These are phyloP conservation scores for Dictyostelium intermedium DNA, from an alignment of 78 protist species.

Conservation along the genomic window DNA sequence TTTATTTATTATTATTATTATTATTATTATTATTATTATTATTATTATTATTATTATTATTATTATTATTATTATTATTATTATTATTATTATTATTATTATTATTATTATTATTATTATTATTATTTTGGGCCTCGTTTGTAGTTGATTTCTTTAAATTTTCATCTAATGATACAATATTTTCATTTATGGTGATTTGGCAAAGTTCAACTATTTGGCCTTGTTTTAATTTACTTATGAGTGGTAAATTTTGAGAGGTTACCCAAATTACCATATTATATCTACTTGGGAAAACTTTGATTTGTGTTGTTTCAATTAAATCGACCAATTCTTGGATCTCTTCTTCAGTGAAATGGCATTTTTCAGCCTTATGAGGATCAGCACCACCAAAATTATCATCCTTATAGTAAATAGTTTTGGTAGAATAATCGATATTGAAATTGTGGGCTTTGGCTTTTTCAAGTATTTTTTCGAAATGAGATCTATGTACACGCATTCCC, in stretches of 20 bases:
- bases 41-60: neutral
- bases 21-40: neutral
- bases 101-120: neutral
- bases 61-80: constrained; percentile 5
- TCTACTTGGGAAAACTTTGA: constrained; percentile 66
- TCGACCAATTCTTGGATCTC: constrained; percentile 24
- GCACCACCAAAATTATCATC: constrained; percentile 75
- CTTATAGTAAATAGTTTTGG: constrained; percentile 70
- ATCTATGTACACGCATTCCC: constrained; percentile 63
- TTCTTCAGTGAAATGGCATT: constrained; percentile 32
- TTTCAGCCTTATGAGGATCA: constrained; percentile 64
- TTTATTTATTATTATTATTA: too few species aligned
- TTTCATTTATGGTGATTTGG: constrained; percentile 64
- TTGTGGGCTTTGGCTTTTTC: constrained; percentile 67
- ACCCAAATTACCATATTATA: constrained; percentile 65
- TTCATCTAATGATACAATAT: constrained; percentile 52
- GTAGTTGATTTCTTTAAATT: neutral
- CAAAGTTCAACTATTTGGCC: constrained; percentile 76
- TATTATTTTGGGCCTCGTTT: neutral
- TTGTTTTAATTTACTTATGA: constrained; percentile 40
- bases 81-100: constrained; percentile 6
- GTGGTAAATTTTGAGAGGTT: constrained; percentile 36
- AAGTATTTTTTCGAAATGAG: constrained; percentile 65
- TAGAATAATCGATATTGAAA: constrained; percentile 47
- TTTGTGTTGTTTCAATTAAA: constrained; percentile 33